Conservation (phyloP, 2,329 filamentous ascomycete species). For the Trichoderma brevicompactum region DNA sequence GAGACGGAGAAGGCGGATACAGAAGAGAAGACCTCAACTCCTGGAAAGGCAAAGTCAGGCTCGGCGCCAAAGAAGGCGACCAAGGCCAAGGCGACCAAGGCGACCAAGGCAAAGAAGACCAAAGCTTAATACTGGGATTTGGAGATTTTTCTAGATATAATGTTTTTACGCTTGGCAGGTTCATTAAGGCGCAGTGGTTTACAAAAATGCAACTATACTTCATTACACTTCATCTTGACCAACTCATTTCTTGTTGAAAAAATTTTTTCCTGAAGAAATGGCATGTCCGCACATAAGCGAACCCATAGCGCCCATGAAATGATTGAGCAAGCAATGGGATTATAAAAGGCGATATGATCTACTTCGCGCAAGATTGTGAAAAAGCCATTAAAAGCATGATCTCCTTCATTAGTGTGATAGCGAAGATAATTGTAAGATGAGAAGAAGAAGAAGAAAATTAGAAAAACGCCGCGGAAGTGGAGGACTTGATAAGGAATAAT, state of each 20-base stretch:
- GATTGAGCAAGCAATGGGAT: conserved; percentile 57
- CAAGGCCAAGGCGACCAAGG: conserved; percentile 31
- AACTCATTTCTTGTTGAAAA: conserved; percentile 16
- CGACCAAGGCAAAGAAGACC: conserved; percentile 45
- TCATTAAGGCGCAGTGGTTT: conserved; percentile 28
- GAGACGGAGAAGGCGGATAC: conserved; percentile 31
- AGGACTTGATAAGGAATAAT: conserved; percentile 10
- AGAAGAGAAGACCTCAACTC: conserved; percentile 33
- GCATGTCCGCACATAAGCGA: conserved; percentile 66
- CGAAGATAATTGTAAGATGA: conserved; percentile 55
- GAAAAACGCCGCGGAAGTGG: conserved; percentile 1
- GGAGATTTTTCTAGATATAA: not conserved
- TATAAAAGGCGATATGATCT: conserved; percentile 64
- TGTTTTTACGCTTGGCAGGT: conserved; percentile 8
- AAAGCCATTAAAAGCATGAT: conserved; percentile 44
- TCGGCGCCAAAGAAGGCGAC: conserved; percentile 37
- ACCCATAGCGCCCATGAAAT: conserved; percentile 57
- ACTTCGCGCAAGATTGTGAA: conserved; percentile 57
- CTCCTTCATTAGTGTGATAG: conserved; percentile 44
- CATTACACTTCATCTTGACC: not conserved
- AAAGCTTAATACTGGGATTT: conserved; percentile 39
- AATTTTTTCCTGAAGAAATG: conserved; percentile 26
- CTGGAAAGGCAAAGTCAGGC: conserved; percentile 33
- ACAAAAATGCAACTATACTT: conserved; percentile 25
- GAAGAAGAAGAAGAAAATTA: conserved; percentile 21